Evolutionary conservation across 768 basidiomycete genomes (phyloP), one percentile per base, ranked within the genome.

Genomic region (Calocybe gangraenosa): DNA sequence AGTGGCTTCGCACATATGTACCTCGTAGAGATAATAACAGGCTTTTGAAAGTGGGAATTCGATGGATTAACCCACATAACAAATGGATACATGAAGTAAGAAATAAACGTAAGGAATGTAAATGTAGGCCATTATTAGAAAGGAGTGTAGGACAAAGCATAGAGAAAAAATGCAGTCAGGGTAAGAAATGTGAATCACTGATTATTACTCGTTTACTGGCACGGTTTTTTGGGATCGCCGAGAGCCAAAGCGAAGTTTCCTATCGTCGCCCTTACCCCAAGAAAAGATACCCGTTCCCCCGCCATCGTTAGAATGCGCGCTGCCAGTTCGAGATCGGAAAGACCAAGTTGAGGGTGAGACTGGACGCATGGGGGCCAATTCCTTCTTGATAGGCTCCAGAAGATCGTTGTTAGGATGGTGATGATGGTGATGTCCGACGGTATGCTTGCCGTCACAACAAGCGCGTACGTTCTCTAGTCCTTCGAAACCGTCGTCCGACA

Each of bases 401-500:
- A 63, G 78, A 36, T 75, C 69, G 52, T 63, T 52, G 18, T 66
- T 64, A 44, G 71, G 65, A 43, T 78, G 69, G 20, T 80, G 81
- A 37, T 82, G 82, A 42, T 80, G 78, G 39, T 78, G 74, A 32
- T 68, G 77, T 0, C 89, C 88, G 14, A 93, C 88, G 1, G 89
- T 92, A 63, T 93, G 91, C 41, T 80, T 74, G 15, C 89, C 90
- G 60, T 91, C 88, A 56, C 89, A 92, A 61, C 90, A 92, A 1
- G 87, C 92, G 18, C 95, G 78, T 17, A 97, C 93, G 57, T 98
- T 97, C 69, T 97, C 94, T 44, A 98, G 64, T 0, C 92, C 93
- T 57, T 97, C 94, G 60, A 80, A 98, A 3, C 81, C 90, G 23
- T 82, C 82, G 52, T 90, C 88, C 10, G 81, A 85, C 51, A 77